Base-by-base conservation (phyloP, 1,139 yeast species). In the Hyphopichia pseudoburtonii region DNA sequence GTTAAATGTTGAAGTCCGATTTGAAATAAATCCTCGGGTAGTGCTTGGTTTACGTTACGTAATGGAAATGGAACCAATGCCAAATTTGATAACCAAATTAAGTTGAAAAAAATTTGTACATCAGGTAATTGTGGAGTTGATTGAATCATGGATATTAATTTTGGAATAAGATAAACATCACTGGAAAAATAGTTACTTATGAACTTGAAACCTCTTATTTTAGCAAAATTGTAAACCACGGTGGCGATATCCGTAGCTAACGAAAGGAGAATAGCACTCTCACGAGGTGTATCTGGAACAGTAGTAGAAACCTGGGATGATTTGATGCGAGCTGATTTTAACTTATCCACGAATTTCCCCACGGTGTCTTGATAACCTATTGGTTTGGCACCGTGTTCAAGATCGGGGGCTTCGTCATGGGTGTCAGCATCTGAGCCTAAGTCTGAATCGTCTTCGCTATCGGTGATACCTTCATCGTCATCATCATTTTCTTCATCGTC, bases 81-180 rank as follows among this genome's bases (percentile, higher is more conserved):
- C 15, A 88, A 61, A 21, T 82, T 78, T 1, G 85, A 73, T 12
- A 87, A 64, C 96, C 96, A 89, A 6, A 86, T 62, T n/a, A 88
- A 59, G 31, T 81, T 56, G 3, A 82, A 57, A 47, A 78, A 86
- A 9, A 70, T 55, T 34, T 76, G 76, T 45, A 52, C 78, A 66
- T 94, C 96, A 74, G 44, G 40, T 24, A 40, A 36, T 12, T 17
- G 37, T 5, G 36, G 14, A 2, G 30, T 25, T 8, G 36, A 11
- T 6, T 35, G 32, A 10, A 63, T 40, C 33, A 57, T 42, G 4
- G 48, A 34, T 22, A 76, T 38, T 2, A 80, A 52, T 5, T 46
- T 44, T 0, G 69, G 68, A 8, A 85, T 57, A 28, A 77, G 53
- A 42, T 69, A 63, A 1, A 84, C 76, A 38, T 84, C 82, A 30